Evolutionary conservation across 1,284 basidiomycete species (phyloP).

Genomic region (Ustilago bromivora): DNA sequence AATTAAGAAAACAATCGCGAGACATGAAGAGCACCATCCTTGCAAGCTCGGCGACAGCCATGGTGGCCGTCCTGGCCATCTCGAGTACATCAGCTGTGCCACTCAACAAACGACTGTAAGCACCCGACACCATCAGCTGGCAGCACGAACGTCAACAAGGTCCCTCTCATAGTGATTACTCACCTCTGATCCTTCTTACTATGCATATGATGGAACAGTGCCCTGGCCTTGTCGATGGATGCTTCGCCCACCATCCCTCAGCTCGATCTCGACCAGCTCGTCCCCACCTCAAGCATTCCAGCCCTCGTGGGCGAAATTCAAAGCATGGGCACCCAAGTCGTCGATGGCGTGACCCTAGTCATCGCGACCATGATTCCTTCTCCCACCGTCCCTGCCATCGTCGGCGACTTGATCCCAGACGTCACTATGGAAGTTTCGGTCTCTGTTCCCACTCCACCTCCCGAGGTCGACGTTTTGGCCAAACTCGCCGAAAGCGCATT

Average conservation of each 20-base stretch:
- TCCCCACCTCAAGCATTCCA: slow-evolving; percentile 27
- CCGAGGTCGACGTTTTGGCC: slow-evolving; percentile 13
- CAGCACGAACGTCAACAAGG: not conserved
- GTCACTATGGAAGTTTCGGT: slow-evolving; percentile 6
- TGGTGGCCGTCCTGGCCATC: slow-evolving; percentile 37
- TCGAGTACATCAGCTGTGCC: slow-evolving; percentile 32
- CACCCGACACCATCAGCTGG: not conserved
- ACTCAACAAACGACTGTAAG: slow-evolving; percentile 48
- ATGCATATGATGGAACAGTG: not conserved
- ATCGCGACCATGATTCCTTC: slow-evolving; percentile 39
- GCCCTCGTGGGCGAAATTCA: slow-evolving; percentile 20
- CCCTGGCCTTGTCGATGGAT: slow-evolving; percentile 34
- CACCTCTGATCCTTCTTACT: not conserved
- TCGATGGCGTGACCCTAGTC: slow-evolving; percentile 37
- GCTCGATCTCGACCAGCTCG: slow-evolving; percentile 22
- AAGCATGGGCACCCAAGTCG: slow-evolving; percentile 31
- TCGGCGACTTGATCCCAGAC: slow-evolving; percentile 11
- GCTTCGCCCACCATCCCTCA: slow-evolving; percentile 26
- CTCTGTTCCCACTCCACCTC: slow-evolving; percentile 10
- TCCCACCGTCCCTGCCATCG: slow-evolving; percentile 12
- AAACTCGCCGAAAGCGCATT: slow-evolving; percentile 20
- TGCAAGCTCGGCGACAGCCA: slow-evolving; percentile 23
- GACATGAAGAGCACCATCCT: slow-evolving; percentile 22
- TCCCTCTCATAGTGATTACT: not conserved
- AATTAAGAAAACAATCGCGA: not conserved